Evolutionary conservation across 768 basidiomycete species (phyloP).

Genomic region (Cystoderma amianthinum): DNA sequence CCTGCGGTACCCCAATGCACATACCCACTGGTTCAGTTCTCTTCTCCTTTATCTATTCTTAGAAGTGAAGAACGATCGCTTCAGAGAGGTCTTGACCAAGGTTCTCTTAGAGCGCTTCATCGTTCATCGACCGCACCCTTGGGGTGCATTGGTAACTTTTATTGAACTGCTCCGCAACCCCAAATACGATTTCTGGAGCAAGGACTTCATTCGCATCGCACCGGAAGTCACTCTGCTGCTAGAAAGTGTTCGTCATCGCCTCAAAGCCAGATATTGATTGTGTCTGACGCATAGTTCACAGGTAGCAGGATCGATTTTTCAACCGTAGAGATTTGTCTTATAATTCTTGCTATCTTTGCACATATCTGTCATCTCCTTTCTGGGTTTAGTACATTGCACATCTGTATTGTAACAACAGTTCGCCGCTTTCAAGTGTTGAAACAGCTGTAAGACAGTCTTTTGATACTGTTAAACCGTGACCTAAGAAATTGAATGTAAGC

Average conservation of each 20-base stretch:
- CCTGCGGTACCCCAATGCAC: slow-evolving; percentile 95
- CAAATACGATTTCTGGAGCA: slow-evolving; percentile 89
- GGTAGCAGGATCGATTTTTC: slow-evolving; percentile 77
- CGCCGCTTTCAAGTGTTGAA: slow-evolving; percentile 51
- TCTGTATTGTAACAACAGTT: slow-evolving; percentile 84
- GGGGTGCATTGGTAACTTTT: slow-evolving; percentile 91
- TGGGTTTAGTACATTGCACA: slow-evolving; percentile 60
- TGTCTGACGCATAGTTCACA: slow-evolving; percentile 19
- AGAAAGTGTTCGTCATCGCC: slow-evolving; percentile 58
- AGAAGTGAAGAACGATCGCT: slow-evolving; percentile 69
- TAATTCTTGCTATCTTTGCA: slow-evolving; percentile 74
- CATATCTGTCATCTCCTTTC: slow-evolving; percentile 64
- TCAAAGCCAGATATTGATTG: slow-evolving; percentile 5
- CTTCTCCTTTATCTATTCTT: slow-evolving; percentile 83
- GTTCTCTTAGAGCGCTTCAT: slow-evolving; percentile 92
- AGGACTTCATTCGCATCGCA: slow-evolving; percentile 76
- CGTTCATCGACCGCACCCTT: slow-evolving; percentile 92
- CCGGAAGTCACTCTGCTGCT: slow-evolving; percentile 83
- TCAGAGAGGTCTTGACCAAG: slow-evolving; percentile 79
- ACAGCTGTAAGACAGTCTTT: slow-evolving; percentile 1
- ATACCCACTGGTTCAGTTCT: slow-evolving; percentile 97
- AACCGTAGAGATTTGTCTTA: slow-evolving; percentile 63
- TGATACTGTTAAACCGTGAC: too few relatives aligned
- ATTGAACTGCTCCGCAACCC: slow-evolving; percentile 89
- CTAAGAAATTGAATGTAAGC: too few relatives aligned